phyloP scores from a whole-genome alignment of 371 early-diverging fungal species.

The Haplosporangium sp. region DNA sequence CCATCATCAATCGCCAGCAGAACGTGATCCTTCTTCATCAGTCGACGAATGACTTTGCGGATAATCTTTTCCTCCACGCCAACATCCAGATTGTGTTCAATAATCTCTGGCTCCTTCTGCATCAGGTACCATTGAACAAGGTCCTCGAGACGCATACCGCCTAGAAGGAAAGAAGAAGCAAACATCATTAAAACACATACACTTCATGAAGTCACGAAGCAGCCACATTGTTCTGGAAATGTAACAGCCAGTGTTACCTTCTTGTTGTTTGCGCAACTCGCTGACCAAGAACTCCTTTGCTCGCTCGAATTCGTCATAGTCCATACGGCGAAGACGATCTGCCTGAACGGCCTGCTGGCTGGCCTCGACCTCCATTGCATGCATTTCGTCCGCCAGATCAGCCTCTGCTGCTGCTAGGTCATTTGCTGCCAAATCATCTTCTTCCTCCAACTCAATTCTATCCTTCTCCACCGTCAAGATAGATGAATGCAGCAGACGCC shows the following conservation, averaged over 20 bases:
- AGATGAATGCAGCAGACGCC: conserved; percentile 88
- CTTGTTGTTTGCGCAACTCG: conserved; percentile 65
- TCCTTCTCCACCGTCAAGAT: conserved; percentile 95
- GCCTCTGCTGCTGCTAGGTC: conserved; percentile 17
- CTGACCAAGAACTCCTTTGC: conserved; percentile 79
- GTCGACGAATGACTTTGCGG: conserved; percentile 82
- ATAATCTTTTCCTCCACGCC: conserved; percentile 73
- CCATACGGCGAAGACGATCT: conserved; percentile 59
- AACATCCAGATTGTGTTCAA: conserved; percentile 80
- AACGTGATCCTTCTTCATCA: conserved; percentile 65
- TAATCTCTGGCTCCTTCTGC: conserved; percentile 71
- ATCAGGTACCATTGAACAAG: conserved; percentile 88
- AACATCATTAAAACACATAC: background rate
- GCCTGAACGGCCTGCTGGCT: conserved; percentile 16
- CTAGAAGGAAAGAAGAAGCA: conserved; percentile 36
- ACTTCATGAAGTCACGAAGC: conserved; percentile 24
- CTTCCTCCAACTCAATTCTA: conserved; percentile 81
- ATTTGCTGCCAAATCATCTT: conserved; percentile 53
- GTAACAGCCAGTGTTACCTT: conserved; percentile 16
- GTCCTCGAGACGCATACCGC: conserved; percentile 76
- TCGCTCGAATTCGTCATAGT: conserved; percentile 83
- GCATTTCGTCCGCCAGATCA: conserved; percentile 1
- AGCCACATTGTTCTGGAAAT: too few relatives aligned
- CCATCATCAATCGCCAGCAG: conserved; percentile 48
- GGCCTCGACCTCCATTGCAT: conserved; percentile 55